phyloP scores from a whole-genome alignment of 1,139 yeast species.

The Sugiyamaella castrensis region DNA sequence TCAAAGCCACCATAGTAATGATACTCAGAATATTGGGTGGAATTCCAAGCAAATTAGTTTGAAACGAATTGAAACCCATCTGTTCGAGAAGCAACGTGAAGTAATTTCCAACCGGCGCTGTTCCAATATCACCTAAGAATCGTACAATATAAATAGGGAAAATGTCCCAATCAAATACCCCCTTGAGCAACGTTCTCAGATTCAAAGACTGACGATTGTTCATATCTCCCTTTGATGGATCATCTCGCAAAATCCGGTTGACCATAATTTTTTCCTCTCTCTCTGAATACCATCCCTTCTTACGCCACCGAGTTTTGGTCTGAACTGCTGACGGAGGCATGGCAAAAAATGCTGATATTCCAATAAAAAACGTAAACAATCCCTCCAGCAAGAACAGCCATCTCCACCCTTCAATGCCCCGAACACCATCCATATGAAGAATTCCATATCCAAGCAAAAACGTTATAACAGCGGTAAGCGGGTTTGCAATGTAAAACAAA shows the following conservation, averaged over 20 bases:
- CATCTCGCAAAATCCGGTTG: slow-evolving; percentile 61
- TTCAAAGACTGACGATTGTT: slow-evolving; percentile 54
- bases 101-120: no score
- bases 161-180: slow-evolving; percentile 60
- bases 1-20: no score
- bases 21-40: no score
- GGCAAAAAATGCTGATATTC: slow-evolving; percentile 41
- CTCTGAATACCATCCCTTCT: slow-evolving; percentile 64
- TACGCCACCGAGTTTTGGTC: slow-evolving; percentile 48
- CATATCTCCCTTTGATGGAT: slow-evolving; percentile 69
- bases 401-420: slow-evolving; percentile 52
- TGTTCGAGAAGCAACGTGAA: no score
- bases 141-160: slow-evolving; percentile 59
- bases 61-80: no score
- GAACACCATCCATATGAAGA: slow-evolving; percentile 42
- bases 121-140: no score
- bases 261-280: slow-evolving; percentile 62
- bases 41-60: no score
- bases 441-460: slow-evolving; percentile 48
- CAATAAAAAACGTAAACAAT: slow-evolving; percentile 52
- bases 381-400: slow-evolving; percentile 70
- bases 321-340: slow-evolving; percentile 65
- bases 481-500: slow-evolving; percentile 48
- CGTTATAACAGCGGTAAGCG: slow-evolving; percentile 34
- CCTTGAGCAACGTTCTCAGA: no score